Conservation (phyloP, 2,329 filamentous ascomycete genomes). For the Penicillium sp. region DNA sequence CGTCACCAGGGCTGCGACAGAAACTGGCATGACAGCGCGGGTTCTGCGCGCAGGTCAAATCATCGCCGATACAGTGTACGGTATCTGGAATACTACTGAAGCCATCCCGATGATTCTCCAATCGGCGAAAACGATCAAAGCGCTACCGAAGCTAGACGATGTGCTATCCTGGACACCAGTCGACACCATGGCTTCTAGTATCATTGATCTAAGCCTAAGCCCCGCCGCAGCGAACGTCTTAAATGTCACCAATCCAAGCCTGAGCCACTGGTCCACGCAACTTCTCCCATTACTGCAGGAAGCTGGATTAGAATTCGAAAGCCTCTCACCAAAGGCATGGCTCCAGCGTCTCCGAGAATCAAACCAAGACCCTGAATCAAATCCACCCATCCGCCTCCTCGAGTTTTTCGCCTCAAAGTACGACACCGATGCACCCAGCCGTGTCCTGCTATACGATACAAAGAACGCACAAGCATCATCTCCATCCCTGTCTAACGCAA, state of each 20-base stretch:
- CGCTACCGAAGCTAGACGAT: slow-evolving; percentile 6
- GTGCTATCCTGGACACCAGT: slow-evolving; percentile 13
- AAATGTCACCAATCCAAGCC: slow-evolving; percentile 54
- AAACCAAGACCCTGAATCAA: slow-evolving; percentile 49
- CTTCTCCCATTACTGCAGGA: slow-evolving; percentile 55
- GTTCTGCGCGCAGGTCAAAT: slow-evolving; percentile 11
- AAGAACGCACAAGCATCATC: slow-evolving; percentile 17
- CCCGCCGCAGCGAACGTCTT: slow-evolving; percentile 14
- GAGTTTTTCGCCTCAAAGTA: slow-evolving; percentile 57
- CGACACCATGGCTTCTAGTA: slow-evolving; percentile 9
- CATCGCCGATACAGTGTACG: slow-evolving; percentile 3
- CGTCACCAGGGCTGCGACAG: slow-evolving; percentile 6
- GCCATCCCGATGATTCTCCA: slow-evolving; percentile 13
- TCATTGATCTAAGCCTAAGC: slow-evolving; percentile 22
- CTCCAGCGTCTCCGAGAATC: slow-evolving; percentile 42
- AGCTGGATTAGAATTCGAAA: slow-evolving; percentile 38
- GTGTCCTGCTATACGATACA: slow-evolving; percentile 31
- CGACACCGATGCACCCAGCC: slow-evolving; percentile 35
- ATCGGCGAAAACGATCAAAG: slow-evolving; percentile 7
- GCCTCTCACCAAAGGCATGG: slow-evolving; percentile 23
- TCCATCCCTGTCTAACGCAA: slow-evolving; percentile 13
- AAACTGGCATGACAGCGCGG: slow-evolving; percentile 6
- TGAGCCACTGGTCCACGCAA: slow-evolving; percentile 45
- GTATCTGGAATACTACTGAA: slow-evolving; percentile 12
- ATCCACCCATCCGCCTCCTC: slow-evolving; percentile 54